phyloP scores from a whole-genome alignment of 352 stramenopile species.

The Pythium phragmitis region DNA sequence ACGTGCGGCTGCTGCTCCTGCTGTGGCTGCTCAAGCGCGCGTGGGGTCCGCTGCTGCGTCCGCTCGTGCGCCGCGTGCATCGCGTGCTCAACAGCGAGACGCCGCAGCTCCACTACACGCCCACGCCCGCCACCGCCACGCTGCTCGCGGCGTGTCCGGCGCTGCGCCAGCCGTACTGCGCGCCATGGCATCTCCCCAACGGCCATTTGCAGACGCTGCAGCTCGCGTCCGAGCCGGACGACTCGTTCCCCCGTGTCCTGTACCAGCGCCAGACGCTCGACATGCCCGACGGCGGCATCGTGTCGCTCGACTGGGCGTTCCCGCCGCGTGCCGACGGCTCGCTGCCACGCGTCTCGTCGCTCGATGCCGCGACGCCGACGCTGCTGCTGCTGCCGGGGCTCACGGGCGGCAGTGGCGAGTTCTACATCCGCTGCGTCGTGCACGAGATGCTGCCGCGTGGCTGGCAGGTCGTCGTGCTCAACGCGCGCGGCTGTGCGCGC shows the following conservation, averaged over 20 bases:
- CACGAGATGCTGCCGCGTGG: constrained; percentile 34
- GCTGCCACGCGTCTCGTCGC: constrained; percentile 23
- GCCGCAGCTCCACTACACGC: constrained; percentile 44
- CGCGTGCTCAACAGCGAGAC: constrained; percentile 37
- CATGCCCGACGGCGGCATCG: constrained; percentile 60
- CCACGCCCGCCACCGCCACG: constrained; percentile 34
- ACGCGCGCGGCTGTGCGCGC: constrained; percentile 62
- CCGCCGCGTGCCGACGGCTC: constrained; percentile 22
- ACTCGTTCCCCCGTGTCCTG: constrained; percentile 30
- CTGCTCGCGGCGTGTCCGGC: constrained; percentile 40
- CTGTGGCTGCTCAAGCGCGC: constrained; percentile 18
- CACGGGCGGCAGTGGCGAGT: constrained; percentile 57
- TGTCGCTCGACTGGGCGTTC: constrained; percentile 76
- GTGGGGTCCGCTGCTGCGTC: constrained; percentile 18
- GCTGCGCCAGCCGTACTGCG: constrained; percentile 49
- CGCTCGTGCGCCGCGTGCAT: constrained; percentile 26
- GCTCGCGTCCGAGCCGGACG: constrained; percentile 39
- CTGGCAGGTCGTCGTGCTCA: constrained; percentile 78
- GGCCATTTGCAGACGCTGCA: constrained; percentile 61
- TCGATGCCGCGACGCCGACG: constrained; percentile 38
- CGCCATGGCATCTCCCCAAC: constrained; percentile 62
- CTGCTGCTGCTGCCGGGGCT: constrained; percentile 59
- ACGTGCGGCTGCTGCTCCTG: constrained; percentile 17
- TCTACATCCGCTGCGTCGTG: constrained; percentile 63
- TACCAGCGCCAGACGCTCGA: constrained; percentile 66